Evolutionary conservation across 805 yeast genomes (phyloP), one percentile per base, ranked within the genome.

Genomic region (Yueomyces sinensis): DNA sequence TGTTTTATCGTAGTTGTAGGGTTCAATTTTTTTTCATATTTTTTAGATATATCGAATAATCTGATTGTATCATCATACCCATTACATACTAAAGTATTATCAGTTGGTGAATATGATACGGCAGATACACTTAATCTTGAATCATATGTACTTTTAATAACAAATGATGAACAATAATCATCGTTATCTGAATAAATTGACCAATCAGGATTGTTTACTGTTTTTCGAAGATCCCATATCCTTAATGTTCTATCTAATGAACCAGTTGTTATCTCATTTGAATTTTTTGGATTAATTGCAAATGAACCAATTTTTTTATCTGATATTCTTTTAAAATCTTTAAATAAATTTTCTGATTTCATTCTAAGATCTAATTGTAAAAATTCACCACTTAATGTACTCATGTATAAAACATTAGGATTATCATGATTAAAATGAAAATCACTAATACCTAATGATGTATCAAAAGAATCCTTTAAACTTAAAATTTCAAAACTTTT

Each of bases 221-320:
- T 46, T 32, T 66, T 68, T 38, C 98, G 66, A 17, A 86, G 56
- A 55, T 89, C 98, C 95, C 95, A 89, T 1, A 89, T 54, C 41
- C 81, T 73, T 56, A 91, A 51, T 0, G 91, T 72, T 45, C 97
- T 62, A 54, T 89, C 98, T 32, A 91, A 64, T 0, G 96, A 86
- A 0, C 87, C 94, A 0, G 96, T 79, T 0, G 89, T 93, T 1
- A 86, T 65, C 41, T 81, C 81, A 43, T 75, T 54, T 1, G 68
- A 58, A 24, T 66, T 62, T 14, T 61, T 54, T 1, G 97, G 97
- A 46, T 84, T 84, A 14, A 83, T 69, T 1, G 78, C 51, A 55
- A 91, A 83, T 1, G 93, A 84, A 0, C 97, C 97, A 37, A 91
- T 87, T 52, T 91, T 91, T 51, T 89, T 87, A 48, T 82, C 93